Conservation (phyloP, 23 red algal species). For the Chondrus crispus region DNA sequence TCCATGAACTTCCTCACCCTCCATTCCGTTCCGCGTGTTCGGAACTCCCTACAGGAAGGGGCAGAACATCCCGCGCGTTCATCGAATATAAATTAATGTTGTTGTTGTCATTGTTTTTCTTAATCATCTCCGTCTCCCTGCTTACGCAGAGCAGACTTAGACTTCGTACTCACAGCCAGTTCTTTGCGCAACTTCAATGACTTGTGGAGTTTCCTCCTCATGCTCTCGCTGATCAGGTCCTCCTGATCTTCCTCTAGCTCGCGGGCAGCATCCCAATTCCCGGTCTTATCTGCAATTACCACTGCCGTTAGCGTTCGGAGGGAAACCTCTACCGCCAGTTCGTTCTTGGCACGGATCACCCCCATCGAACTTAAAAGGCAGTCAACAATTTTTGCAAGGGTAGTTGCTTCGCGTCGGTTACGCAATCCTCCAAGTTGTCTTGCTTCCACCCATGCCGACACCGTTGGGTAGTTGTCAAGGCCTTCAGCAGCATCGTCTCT, state of each 20-base stretch:
- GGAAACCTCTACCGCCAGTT: background rate
- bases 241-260: background rate
- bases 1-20: background rate
- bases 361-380: background rate
- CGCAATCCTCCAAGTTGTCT: background rate
- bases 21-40: background rate
- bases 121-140: background rate
- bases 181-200: background rate
- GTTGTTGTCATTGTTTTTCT: background rate
- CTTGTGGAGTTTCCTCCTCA: background rate
- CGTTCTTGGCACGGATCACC: background rate
- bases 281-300: background rate
- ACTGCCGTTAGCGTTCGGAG: background rate
- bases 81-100: background rate
- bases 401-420: background rate
- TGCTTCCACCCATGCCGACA: background rate
- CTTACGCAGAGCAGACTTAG: conserved; percentile 10
- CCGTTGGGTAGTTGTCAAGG: conserved; percentile 4
- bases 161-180: background rate
- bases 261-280: background rate
- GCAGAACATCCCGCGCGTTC: background rate
- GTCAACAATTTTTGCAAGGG: background rate
- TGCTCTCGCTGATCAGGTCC: background rate
- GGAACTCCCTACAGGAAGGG: background rate
- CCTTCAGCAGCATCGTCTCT: background rate